phyloP scores from a whole-genome alignment of 805 yeast species.

The Huiozyma sinensis region DNA sequence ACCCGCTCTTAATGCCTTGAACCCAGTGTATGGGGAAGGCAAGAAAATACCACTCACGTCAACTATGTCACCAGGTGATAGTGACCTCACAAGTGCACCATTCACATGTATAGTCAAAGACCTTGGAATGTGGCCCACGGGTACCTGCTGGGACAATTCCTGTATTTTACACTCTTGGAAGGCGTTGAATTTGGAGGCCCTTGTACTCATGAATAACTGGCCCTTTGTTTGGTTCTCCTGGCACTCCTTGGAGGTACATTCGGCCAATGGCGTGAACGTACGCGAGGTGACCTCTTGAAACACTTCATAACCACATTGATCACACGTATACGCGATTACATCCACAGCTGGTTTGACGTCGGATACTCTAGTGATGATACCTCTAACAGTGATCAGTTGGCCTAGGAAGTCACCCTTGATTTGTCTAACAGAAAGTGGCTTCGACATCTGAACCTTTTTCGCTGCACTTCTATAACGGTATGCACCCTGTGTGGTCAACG shows the following conservation, averaged over 20 bases:
- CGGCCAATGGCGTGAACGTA: slow-evolving; percentile 76
- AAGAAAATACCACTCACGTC: slow-evolving; percentile 86
- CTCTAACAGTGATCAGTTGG: slow-evolving; percentile 78
- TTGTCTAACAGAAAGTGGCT: slow-evolving; percentile 79
- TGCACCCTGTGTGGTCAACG: slow-evolving; percentile 40
- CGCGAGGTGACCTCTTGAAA: slow-evolving; percentile 88
- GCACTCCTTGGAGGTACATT: slow-evolving; percentile 80
- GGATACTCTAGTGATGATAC: slow-evolving; percentile 88
- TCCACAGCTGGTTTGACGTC: slow-evolving; percentile 90
- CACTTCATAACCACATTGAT: slow-evolving; percentile 90
- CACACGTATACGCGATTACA: slow-evolving; percentile 95
- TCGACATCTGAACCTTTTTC: slow-evolving; percentile 23
- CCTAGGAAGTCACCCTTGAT: slow-evolving; percentile 80
- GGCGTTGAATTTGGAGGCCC: slow-evolving; percentile 91
- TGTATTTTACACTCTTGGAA: slow-evolving; percentile 94
- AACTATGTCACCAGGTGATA: slow-evolving; percentile 90
- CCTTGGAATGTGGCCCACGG: slow-evolving; percentile 96
- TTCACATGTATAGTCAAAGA: slow-evolving; percentile 76
- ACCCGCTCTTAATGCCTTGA: slow-evolving; percentile 86
- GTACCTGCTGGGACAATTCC: slow-evolving; percentile 92
- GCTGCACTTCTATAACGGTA: slow-evolving; percentile 13
- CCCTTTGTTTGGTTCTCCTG: slow-evolving; percentile 72
- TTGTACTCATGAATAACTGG: slow-evolving; percentile 79
- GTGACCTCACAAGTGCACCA: slow-evolving; percentile 78
- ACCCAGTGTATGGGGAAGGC: slow-evolving; percentile 95